Percentiles rank a stretch among this genome's conserved stretches.
These are phyloP conservation scores for Solanum hybrid DNA, from an alignment of 305 asterid genomes.

Conservation along the genomic window DNA sequence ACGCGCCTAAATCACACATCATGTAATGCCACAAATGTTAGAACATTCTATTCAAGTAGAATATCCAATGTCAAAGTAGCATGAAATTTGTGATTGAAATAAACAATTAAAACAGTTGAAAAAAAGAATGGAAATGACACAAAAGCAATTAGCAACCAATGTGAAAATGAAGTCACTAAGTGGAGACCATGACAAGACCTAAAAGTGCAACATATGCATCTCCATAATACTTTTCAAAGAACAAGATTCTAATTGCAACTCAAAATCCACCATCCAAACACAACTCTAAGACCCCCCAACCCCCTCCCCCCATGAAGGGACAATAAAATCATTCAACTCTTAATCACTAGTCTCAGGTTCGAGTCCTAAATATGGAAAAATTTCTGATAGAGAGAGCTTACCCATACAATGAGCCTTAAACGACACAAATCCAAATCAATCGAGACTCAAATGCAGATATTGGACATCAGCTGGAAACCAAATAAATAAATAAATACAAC, in stretches of 20 bases:
- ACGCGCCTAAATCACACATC: neutral
- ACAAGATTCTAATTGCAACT: neutral
- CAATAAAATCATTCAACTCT: neutral
- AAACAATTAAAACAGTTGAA: neutral
- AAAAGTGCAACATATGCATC: constrained; percentile 3
- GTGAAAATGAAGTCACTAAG: neutral
- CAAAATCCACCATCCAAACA: neutral
- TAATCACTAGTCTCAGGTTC: neutral
- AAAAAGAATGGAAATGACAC: neutral
- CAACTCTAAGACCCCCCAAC: neutral
- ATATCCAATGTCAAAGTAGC: neutral
- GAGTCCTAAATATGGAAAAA: neutral
- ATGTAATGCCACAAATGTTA: neutral
- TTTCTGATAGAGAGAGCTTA: neutral
- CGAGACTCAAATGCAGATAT: neutral
- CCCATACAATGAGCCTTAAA: neutral
- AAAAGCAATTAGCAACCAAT: neutral
- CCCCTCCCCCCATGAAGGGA: neutral
- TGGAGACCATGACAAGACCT: constrained; percentile 15
- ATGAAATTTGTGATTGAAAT: neutral
- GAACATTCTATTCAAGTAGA: neutral
- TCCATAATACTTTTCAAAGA: neutral
- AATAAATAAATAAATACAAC: neutral
- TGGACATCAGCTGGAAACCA: neutral
- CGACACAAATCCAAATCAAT: neutral